phyloP scores from a whole-genome alignment of 129 eudicot species.

The Ambrosia trifida region DNA sequence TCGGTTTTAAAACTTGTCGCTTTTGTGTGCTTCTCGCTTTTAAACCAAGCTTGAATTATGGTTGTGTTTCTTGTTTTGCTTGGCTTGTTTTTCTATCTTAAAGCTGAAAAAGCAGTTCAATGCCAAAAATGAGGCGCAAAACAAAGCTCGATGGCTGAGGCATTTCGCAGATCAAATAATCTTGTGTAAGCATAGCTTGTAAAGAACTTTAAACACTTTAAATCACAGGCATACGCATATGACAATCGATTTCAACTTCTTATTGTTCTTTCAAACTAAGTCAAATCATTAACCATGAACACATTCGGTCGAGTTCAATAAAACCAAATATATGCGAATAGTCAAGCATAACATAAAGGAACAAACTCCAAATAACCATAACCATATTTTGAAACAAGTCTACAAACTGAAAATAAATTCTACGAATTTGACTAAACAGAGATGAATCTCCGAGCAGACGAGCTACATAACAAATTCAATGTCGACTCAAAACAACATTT shows the following conservation, averaged over 20 bases:
- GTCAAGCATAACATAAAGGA: conserved; percentile 3
- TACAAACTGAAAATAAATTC: background rate
- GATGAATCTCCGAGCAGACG: conserved; percentile 13
- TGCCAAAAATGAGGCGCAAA: background rate
- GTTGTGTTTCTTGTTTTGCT: too few relatives aligned
- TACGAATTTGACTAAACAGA: conserved; percentile 15
- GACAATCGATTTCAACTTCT: background rate
- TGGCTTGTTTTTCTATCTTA: too few relatives aligned
- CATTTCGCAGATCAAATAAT: background rate
- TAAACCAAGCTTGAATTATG: too few relatives aligned
- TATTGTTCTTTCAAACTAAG: background rate
- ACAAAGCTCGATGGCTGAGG: background rate
- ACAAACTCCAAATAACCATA: background rate
- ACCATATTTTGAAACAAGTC: conserved; percentile 13
- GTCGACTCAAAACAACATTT: conserved; percentile 22
- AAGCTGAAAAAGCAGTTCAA: too few relatives aligned
- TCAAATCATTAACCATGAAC: conserved; percentile 10
- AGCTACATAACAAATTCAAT: conserved; percentile 28
- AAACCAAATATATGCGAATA: background rate
- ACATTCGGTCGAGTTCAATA: background rate
- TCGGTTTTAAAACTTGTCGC: too few relatives aligned
- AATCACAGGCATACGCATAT: background rate
- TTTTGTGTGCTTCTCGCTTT: too few relatives aligned
- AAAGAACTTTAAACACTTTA: background rate
- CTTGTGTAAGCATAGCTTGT: background rate